phyloP scores from a whole-genome alignment of 495 filamentous ascomycete species.

The Peziza echinospora region DNA sequence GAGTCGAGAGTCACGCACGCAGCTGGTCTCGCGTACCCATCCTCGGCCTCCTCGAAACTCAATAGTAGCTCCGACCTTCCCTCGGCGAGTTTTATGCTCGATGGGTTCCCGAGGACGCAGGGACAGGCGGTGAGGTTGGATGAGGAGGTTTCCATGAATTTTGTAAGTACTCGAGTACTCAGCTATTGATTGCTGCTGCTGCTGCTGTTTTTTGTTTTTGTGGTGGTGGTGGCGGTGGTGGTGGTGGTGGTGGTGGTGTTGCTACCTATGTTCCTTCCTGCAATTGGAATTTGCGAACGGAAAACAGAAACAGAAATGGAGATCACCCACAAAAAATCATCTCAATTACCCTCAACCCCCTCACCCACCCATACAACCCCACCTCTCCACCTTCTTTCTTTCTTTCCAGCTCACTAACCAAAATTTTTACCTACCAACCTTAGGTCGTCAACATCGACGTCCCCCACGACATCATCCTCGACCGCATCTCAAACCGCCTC shows the following conservation, averaged over 20 bases:
- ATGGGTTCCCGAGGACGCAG: constrained; percentile 84
- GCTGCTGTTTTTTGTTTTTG: background rate
- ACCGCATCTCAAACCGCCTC: constrained; percentile 77
- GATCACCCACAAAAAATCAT: too few relatives aligned
- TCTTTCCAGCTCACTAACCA: constrained; percentile 12
- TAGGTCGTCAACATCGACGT: constrained; percentile 17
- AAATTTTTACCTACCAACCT: too few relatives aligned
- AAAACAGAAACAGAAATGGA: too few relatives aligned
- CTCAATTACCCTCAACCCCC: too few relatives aligned
- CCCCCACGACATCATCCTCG: constrained; percentile 56
- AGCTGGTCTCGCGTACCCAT: background rate
- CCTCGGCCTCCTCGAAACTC: constrained; percentile 15
- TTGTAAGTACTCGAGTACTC: constrained; percentile 50
- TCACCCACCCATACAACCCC: too few relatives aligned
- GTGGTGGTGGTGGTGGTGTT: too few relatives aligned
- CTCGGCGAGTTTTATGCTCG: constrained; percentile 74
- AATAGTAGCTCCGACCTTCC: constrained; percentile 41
- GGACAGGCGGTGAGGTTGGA: constrained; percentile 58
- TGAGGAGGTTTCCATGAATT: constrained; percentile 66
- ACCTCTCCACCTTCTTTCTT: too few relatives aligned
- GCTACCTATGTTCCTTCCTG: too few relatives aligned
- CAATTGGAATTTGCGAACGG: too few relatives aligned
- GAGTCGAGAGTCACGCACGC: constrained; percentile 18
- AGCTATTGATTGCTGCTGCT: background rate
- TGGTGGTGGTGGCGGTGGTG: too few relatives aligned